Evolutionary conservation across 2,329 filamentous ascomycete species (phyloP), one percentile per base, ranked within the genome.

Genomic region (Mollisia scopiformis): DNA sequence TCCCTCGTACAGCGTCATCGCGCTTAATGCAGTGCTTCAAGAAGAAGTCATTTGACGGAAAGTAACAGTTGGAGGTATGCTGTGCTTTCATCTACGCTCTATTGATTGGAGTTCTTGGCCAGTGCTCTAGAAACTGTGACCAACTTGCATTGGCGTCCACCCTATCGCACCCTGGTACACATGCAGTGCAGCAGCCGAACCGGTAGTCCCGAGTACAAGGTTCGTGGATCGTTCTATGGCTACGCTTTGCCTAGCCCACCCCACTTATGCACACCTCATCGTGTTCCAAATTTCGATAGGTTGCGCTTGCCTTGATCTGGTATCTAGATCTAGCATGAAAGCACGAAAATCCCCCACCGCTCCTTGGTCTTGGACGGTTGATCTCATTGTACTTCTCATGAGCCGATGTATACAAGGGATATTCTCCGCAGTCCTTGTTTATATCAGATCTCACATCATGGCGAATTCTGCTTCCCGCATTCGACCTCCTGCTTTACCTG

Each of bases 401-500:
- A 14, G 23, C 14, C 11, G 43, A 6, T 10, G 11, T 47, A 47
- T 47, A 47, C 23, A 27, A 14, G 21, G 43, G 21, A 47, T 47
- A 27, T 47, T 47, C 23, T 47, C 43, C 43, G 43, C 43, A 28
- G 23, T 47, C 43, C 43, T 25, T 25, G 43, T 3, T 13, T 28
- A 43, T 47, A 47, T 47, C 23, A 47, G 8, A 47, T 27, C 43
- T 47, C 43, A 27, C 23, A 47, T 27, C 43, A 47, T 47, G 43
- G 21, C 43, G 10, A 47, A 47, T 47, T 47, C 43, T 27, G 11
- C 43, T 47, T 47, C 43, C 11, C 43, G 43, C 25, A 27, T 47
- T 13, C 62, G 57, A 30, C 62, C 62, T 23, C 31, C 54, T n/a
- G 53, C 59, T 10, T 56, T 66, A 2, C 50, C 52, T 8, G 53